A percentile compares a stretch with the other conserved stretches of the same genome.
These are phyloP conservation scores for Starmerella bombi DNA, from an alignment of 805 yeast genomes.

Conservation along the genomic window DNA sequence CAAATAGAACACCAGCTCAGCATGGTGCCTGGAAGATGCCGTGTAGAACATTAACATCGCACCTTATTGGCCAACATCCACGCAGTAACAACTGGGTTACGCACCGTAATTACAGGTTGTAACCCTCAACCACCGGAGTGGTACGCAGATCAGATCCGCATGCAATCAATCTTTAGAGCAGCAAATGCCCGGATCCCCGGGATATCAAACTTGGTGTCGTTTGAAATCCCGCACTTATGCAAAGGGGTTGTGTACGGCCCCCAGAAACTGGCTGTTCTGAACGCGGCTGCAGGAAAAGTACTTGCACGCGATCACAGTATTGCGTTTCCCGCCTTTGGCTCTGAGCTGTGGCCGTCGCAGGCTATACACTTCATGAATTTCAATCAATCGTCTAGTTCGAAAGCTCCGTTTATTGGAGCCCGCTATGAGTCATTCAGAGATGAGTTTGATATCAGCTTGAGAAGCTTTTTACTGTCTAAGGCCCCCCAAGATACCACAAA, in stretches of 20 bases:
- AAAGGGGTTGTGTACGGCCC: slow-evolving; percentile 48
- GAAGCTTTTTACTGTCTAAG: slow-evolving; percentile 40
- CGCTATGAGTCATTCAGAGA: slow-evolving; percentile 81
- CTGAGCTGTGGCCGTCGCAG: slow-evolving; percentile 35
- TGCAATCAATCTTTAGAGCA: slow-evolving; percentile 15
- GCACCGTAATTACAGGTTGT: background rate
- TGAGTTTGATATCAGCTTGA: slow-evolving; percentile 61
- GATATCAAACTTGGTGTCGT: slow-evolving; percentile 32
- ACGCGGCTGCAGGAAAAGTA: slow-evolving; percentile 43
- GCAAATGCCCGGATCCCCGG: slow-evolving; percentile 11
- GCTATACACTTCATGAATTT: slow-evolving; percentile 36
- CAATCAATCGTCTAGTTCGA: slow-evolving; percentile 31
- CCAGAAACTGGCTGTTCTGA: slow-evolving; percentile 41
- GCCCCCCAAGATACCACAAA: slow-evolving; percentile 30
- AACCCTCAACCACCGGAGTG: no score
- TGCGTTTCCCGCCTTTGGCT: slow-evolving; percentile 39
- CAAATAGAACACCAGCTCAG: no score
- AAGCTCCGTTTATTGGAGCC: slow-evolving; percentile 66
- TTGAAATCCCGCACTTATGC: slow-evolving; percentile 31
- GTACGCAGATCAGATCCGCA: no score
- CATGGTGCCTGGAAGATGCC: no score
- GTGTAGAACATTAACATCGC: no score
- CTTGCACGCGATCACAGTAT: slow-evolving; percentile 35
- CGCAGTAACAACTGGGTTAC: background rate
- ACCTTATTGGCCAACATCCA: no score